Conservation (phyloP, 106 monocot species). For the Phalaenopsis equestris region DNA sequence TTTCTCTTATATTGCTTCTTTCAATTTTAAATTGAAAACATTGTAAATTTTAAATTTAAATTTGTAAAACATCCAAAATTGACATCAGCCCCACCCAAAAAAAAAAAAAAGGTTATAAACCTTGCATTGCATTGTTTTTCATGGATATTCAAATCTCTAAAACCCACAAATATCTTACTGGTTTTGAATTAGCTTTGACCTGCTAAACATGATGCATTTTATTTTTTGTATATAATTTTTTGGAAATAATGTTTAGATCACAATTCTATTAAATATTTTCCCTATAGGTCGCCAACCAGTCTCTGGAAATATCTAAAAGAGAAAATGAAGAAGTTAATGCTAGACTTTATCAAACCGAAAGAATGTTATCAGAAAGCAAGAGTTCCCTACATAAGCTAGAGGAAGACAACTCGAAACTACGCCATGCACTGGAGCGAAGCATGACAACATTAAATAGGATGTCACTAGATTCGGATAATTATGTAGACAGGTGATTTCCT, state of each 20-base stretch:
- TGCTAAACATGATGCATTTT: slow-evolving; percentile 3
- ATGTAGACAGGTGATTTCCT: slow-evolving; percentile 70
- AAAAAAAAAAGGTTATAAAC: not conserved
- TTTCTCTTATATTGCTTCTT: not conserved
- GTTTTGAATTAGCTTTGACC: not conserved
- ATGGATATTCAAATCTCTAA: not conserved
- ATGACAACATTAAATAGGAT: slow-evolving; percentile 89
- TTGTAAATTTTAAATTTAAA: not conserved
- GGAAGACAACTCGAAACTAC: slow-evolving; percentile 87
- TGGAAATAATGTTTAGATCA: not conserved
- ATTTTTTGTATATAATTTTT: not conserved
- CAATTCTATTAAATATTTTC: not conserved
- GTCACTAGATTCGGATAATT: slow-evolving; percentile 97
- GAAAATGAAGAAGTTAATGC: slow-evolving; percentile 58
- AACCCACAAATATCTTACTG: not conserved
- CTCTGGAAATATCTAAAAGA: slow-evolving; percentile 45
- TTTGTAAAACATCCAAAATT: not conserved
- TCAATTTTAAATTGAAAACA: not conserved
- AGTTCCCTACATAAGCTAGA: slow-evolving; percentile 69
- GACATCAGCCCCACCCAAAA: not conserved
- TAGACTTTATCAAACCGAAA: slow-evolving; percentile 62
- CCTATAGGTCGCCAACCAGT: slow-evolving; percentile 54
- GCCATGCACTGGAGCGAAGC: slow-evolving; percentile 76
- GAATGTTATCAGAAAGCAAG: slow-evolving; percentile 52
- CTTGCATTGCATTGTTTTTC: no score